A percentile compares a stretch with the other conserved stretches of the same genome.
phyloP scores from a whole-genome alignment of 768 basidiomycete genomes.

The Tephrocybe sp. region DNA sequence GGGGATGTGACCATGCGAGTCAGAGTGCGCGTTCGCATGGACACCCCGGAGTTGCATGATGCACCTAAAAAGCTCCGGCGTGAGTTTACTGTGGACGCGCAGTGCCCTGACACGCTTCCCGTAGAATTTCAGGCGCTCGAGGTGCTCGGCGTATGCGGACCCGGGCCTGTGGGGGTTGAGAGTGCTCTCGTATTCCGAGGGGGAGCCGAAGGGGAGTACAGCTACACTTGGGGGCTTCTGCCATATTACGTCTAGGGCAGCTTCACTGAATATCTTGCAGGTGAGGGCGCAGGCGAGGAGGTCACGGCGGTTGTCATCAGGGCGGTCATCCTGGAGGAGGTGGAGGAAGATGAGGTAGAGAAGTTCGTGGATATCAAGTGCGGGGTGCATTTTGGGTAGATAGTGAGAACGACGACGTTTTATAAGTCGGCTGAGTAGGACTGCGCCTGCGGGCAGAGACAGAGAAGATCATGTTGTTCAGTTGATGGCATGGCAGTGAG shows the following conservation, averaged over 20 bases:
- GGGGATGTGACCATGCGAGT: neutral
- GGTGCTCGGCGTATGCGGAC: neutral
- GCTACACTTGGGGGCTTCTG: neutral
- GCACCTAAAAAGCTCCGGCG: constrained; percentile 1
- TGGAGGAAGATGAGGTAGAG: constrained; percentile 2
- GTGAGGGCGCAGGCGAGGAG: constrained; percentile 9
- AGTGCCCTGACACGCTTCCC: constrained; percentile 5
- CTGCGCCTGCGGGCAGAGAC: no score
- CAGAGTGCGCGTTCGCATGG: neutral
- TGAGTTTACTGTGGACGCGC: constrained; percentile 8
- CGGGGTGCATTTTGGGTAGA: constrained; percentile 5
- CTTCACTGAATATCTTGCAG: constrained; percentile 9
- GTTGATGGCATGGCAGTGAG: no score
- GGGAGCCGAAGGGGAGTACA: constrained; percentile 6
- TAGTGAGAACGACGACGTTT: no score
- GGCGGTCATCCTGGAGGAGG: neutral
- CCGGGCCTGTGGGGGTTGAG: neutral
- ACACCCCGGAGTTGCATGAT: neutral
- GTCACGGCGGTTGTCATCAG: neutral
- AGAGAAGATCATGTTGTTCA: no score
- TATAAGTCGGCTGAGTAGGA: neutral
- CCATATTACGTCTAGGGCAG: constrained; percentile 12
- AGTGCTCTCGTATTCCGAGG: neutral
- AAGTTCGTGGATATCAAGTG: constrained; percentile 6
- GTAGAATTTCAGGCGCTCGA: constrained; percentile 11